These are phyloP conservation scores for Phytophthora litchii DNA, from an alignment of 352 stramenopile genomes.

Conservation along the genomic window DNA sequence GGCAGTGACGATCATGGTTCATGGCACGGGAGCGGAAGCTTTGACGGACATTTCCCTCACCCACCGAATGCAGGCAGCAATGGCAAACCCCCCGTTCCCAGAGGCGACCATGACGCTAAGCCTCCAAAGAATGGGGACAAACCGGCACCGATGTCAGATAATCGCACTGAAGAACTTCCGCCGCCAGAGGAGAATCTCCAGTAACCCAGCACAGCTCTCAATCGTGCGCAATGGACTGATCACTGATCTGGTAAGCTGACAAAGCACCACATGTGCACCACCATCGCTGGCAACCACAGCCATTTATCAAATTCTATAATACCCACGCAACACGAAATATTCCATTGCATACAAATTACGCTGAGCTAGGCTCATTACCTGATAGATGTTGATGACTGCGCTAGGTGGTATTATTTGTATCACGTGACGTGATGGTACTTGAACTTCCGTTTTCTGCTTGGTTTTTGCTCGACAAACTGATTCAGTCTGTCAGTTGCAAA, in stretches of 20 bases:
- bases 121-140: not conserved
- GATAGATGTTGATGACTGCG: too few relatives aligned
- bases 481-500: slow-evolving; percentile 9
- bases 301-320: not conserved
- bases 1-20: not conserved
- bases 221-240: not conserved
- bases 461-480: slow-evolving; percentile 5
- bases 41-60: not conserved
- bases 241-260: not conserved
- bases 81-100: not conserved
- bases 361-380: too few relatives aligned
- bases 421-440: slow-evolving; percentile 6
- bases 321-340: not conserved
- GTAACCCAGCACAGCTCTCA: not conserved
- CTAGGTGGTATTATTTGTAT: too few relatives aligned
- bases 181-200: not conserved
- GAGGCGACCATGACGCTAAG: not conserved
- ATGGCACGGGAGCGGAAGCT: slow-evolving; percentile 2
- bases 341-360: too few relatives aligned
- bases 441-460: slow-evolving; percentile 26
- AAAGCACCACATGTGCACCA: not conserved
- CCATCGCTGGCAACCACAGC: not conserved
- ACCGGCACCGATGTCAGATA: not conserved
- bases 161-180: not conserved
- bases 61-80: not conserved